Evolutionary conservation across 2,329 filamentous ascomycete genomes (phyloP), one percentile per base, ranked within the genome.

Genomic region (Cadophora luteo-olivacea): DNA sequence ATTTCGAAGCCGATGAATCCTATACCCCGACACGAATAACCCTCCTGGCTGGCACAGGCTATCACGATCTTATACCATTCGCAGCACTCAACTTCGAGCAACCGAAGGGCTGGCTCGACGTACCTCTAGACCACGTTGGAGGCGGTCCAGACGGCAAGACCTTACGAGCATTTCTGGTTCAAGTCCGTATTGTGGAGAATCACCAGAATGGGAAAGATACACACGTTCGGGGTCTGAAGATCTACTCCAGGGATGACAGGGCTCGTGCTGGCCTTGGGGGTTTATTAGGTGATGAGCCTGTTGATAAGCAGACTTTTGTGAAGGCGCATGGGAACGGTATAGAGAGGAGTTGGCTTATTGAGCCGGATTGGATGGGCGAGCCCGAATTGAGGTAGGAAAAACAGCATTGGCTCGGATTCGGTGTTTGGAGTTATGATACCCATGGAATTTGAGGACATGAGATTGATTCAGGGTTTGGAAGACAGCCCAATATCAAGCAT

Each of bases 131-230:
- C 61, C 86, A 87, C 14, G 90, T 91, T 1, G 89, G 77, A 16
- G 77, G 78, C 29, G 77, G 80, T 4, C 88, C 88, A 19, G 89
- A 89, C 76, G 91, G 86, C 51, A 91, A 90, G 75, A 92, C 94
- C 0, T 86, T 98, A 22, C 89, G 94, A 69, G 94, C 92, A 19
- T 97, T 95, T 82, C 88, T 98, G 36, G 85, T 99, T 33, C 94
- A 98, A 79, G 90, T 98, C 76, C 90, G 92, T 73, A 91, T 99
- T 61, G 87, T 95, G 63, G 96, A 98, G 82, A 99, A 99, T 77
- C 96, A 99, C 79, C 96, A 99, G 81, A 99, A 99, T 79, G 96
- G 96, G 72, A 99, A 99, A 79, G 96, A 99, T 79, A 99, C 96
- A n/a, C 96, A 99, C 83, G 86, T 99, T 29, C 87, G 96, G 19